Evolutionary conservation across 2,329 filamentous ascomycete genomes (phyloP).

Genomic region (Colletotrichum orbiculare): DNA sequence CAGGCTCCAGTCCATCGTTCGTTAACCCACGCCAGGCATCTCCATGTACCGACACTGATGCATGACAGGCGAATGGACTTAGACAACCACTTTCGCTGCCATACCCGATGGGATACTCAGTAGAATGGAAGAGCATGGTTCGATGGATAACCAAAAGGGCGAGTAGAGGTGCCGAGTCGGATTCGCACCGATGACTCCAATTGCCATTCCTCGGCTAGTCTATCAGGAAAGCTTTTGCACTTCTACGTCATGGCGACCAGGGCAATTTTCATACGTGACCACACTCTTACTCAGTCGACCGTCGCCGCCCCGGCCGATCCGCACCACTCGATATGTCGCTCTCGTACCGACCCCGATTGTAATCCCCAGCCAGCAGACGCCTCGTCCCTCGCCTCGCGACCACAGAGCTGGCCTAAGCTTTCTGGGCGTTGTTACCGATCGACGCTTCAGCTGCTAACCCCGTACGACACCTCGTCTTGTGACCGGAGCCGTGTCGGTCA

Average conservation of each 20-base stretch:
- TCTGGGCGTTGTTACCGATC: conserved; percentile 20
- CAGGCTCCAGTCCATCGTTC: conserved; percentile 12
- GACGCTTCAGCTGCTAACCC: conserved; percentile 13
- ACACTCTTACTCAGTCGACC: conserved; percentile 28
- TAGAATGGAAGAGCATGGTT: no score
- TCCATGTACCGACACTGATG: no score
- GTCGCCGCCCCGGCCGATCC: conserved; percentile 34
- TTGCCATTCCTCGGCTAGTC: conserved; percentile 22
- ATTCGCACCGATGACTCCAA: conserved; percentile 23
- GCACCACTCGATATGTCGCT: conserved; percentile 17
- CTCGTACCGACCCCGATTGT: conserved; percentile 25
- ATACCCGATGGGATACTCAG: conserved; percentile 3
- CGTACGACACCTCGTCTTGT: conserved; percentile 15
- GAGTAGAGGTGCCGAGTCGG: conserved; percentile 20
- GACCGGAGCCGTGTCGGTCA: conserved; percentile 34
- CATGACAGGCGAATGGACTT: no score
- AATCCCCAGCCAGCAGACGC: conserved; percentile 14
- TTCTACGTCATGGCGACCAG: conserved; percentile 31
- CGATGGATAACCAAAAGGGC: neutral
- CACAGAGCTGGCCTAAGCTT: conserved; percentile 29
- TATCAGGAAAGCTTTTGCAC: conserved; percentile 16
- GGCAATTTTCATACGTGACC: conserved; percentile 16
- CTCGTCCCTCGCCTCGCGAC: conserved; percentile 27
- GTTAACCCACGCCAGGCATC: neutral
- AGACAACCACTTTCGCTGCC: neutral